phyloP scores from a whole-genome alignment of 345 rosid genomes.

The Camelina laxa region DNA sequence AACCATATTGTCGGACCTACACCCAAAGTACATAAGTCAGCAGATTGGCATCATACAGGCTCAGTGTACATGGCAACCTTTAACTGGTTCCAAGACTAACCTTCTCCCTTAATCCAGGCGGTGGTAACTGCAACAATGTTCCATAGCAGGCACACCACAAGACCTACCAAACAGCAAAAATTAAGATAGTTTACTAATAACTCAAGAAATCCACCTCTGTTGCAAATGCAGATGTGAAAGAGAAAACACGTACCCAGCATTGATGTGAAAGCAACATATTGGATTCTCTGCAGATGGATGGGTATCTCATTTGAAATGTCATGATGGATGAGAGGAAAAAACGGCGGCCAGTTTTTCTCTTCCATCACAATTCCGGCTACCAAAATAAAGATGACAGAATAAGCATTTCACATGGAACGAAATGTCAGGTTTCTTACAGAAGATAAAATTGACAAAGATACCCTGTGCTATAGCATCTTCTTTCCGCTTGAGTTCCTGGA shows the following conservation, averaged over 20 bases:
- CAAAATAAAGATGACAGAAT: slow-evolving; percentile 39
- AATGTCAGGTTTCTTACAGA: slow-evolving; percentile 4
- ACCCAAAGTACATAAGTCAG: slow-evolving; percentile 31
- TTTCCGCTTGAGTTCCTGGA: slow-evolving; percentile 81
- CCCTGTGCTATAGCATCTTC: slow-evolving; percentile 87
- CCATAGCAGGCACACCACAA: slow-evolving; percentile 78
- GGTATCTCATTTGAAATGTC: slow-evolving; percentile 94
- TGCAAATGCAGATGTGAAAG: slow-evolving; percentile 23
- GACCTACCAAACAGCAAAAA: slow-evolving; percentile 58
- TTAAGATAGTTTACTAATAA: background rate
- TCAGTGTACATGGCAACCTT: slow-evolving; percentile 18
- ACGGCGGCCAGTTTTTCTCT: slow-evolving; percentile 96
- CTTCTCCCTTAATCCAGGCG: slow-evolving; percentile 95
- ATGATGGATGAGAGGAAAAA: slow-evolving; percentile 90
- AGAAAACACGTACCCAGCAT: slow-evolving; percentile 60
- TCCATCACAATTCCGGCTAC: slow-evolving; percentile 92
- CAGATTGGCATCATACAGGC: slow-evolving; percentile 16
- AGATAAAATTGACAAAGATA: slow-evolving; percentile 35
- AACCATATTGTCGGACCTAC: slow-evolving; percentile 93
- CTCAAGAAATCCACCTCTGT: slow-evolving; percentile 25
- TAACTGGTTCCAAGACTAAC: slow-evolving; percentile 46
- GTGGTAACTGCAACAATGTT: slow-evolving; percentile 82
- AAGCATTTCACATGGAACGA: slow-evolving; percentile 25
- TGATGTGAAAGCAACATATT: slow-evolving; percentile 92
- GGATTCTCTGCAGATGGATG: slow-evolving; percentile 82